A percentile compares a stretch with the other conserved stretches of the same genome.
Conservation (phyloP, 768 basidiomycete species). For the Suillus subalutaceus region DNA sequence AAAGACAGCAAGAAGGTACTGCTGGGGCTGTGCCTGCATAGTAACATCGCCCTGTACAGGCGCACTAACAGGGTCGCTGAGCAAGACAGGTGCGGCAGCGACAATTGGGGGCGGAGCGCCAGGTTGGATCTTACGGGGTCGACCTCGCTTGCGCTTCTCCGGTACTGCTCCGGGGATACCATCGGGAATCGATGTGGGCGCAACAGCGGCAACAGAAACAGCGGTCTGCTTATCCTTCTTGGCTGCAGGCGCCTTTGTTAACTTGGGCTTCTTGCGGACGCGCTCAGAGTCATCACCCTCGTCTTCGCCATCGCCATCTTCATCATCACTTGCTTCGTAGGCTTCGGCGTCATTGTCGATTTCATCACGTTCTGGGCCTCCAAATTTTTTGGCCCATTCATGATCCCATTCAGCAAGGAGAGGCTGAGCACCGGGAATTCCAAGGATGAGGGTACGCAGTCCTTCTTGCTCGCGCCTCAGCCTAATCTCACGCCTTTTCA, state of each 20-base stretch:
- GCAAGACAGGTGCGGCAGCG: constrained; percentile 24
- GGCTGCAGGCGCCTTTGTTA: constrained; percentile 40
- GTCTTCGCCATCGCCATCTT: constrained; percentile 43
- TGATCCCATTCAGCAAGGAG: constrained; percentile 76
- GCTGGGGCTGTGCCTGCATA: constrained; percentile 38
- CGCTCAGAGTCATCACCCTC: constrained; percentile 44
- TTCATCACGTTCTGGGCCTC: constrained; percentile 74
- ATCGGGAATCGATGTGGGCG: constrained; percentile 29
- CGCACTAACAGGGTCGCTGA: constrained; percentile 19
- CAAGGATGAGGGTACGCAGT: constrained; percentile 64
- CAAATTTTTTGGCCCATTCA: constrained; percentile 74
- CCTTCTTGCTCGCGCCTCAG: constrained; percentile 78
- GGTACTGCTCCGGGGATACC: constrained; percentile 40
- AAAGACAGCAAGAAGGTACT: constrained; percentile 82
- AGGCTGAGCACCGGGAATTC: constrained; percentile 74
- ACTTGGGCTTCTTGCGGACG: constrained; percentile 67
- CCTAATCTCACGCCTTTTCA: constrained; percentile 77
- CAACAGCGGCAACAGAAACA: constrained; percentile 30
- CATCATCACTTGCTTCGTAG: constrained; percentile 43
- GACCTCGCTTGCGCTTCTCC: constrained; percentile 84
- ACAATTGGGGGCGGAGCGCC: constrained; percentile 41
- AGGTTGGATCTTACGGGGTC: constrained; percentile 73
- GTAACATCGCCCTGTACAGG: constrained; percentile 16
- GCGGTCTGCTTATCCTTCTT: constrained; percentile 48
- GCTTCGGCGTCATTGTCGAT: constrained; percentile 57